Conservation (phyloP, 106 monocot species). For the Dioscorea alata region DNA sequence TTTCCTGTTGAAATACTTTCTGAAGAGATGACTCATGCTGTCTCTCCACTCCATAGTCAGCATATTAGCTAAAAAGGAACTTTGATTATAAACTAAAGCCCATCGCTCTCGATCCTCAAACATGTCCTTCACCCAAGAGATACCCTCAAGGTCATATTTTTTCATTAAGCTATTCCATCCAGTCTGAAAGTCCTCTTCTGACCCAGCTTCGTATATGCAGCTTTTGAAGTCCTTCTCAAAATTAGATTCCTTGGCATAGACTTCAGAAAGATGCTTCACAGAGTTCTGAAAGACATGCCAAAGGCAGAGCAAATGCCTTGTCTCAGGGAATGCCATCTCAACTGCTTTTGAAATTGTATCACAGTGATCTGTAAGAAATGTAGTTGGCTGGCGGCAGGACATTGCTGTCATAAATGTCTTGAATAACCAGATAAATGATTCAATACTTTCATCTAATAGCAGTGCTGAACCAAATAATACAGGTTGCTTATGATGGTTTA, state of each 20-base stretch:
- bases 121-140: conserved; percentile 30
- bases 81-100: conserved; percentile 27
- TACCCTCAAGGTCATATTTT: conserved; percentile 31
- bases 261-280: conserved; percentile 21
- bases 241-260: conserved; percentile 14
- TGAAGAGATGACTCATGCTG: conserved; percentile 31
- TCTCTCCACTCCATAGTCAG: conserved; percentile 29
- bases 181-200: conserved; percentile 29
- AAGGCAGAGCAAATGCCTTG: conserved; percentile 40
- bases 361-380: conserved; percentile 42
- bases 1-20: conserved; percentile 34
- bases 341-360: conserved; percentile 22
- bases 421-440: conserved; percentile 68
- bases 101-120: conserved; percentile 36
- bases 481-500: conserved; percentile 61
- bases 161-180: conserved; percentile 29
- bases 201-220: conserved; percentile 30
- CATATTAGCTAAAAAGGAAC: conserved; percentile 34
- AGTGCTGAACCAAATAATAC: conserved; percentile 53
- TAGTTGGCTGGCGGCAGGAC: conserved; percentile 41
- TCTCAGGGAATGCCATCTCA: conserved; percentile 15
- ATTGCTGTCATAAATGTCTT: conserved; percentile 44
- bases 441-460: conserved; percentile 51
- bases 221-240: conserved; percentile 43
- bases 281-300: conserved; percentile 52